Conservation (phyloP, 176 grass and related monocot species). For the Phoenix dactylifera region DNA sequence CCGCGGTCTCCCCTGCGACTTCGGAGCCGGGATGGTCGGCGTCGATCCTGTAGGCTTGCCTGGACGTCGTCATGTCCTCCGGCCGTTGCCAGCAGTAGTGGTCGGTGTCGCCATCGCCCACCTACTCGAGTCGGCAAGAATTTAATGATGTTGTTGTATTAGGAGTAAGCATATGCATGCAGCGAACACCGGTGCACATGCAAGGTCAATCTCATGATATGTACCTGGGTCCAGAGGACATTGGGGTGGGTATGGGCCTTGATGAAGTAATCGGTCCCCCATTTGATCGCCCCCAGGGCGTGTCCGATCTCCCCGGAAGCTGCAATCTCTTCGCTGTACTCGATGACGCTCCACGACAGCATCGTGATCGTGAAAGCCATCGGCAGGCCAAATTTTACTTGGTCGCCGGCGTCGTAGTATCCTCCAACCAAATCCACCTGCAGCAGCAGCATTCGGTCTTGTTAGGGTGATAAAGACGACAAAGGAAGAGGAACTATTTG, state of each 20-base stretch:
- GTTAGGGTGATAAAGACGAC: not conserved
- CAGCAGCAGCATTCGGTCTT: not conserved
- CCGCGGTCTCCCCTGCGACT: slow-evolving; percentile 81
- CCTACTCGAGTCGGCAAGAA: not conserved
- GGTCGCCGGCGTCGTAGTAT: slow-evolving; percentile 94
- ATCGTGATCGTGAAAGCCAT: slow-evolving; percentile 87
- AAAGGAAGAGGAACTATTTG: no score
- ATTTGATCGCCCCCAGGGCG: slow-evolving; percentile 67
- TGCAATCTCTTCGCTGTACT: slow-evolving; percentile 40
- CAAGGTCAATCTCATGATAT: not conserved
- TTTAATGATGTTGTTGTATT: no score
- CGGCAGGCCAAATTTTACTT: slow-evolving; percentile 88
- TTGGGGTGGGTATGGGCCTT: slow-evolving; percentile 58
- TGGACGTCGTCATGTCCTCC: slow-evolving; percentile 76
- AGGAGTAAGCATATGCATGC: no score
- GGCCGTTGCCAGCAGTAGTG: slow-evolving; percentile 73
- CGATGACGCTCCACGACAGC: slow-evolving; percentile 58
- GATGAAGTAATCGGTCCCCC: slow-evolving; percentile 84
- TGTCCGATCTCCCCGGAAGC: slow-evolving; percentile 41
- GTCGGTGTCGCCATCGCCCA: slow-evolving; percentile 55
- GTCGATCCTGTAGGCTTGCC: slow-evolving; percentile 65
- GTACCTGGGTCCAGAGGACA: slow-evolving; percentile 65
- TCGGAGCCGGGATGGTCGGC: slow-evolving; percentile 57
- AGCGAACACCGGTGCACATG: not conserved
- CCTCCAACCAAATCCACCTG: slow-evolving; percentile 77